These are phyloP conservation scores for Luvunga scandens DNA, from an alignment of 345 rosid species.

Conservation along the genomic window DNA sequence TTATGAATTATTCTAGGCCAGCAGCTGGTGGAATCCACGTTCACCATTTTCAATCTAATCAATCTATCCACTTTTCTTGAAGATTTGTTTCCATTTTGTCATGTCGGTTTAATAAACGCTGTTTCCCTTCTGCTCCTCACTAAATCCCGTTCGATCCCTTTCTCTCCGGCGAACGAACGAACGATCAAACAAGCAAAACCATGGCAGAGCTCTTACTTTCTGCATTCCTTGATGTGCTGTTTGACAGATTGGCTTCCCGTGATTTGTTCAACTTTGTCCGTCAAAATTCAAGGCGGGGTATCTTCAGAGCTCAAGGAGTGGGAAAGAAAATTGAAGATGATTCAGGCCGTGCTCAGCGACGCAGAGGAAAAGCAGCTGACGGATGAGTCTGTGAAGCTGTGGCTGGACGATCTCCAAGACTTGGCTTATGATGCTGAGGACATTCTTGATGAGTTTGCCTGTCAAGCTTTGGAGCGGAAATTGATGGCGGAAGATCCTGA, in stretches of 20 bases:
- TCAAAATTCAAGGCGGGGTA: neutral
- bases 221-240: neutral
- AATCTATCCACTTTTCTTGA: too few species aligned
- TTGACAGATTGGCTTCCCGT: neutral
- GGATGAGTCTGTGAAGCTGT: neutral
- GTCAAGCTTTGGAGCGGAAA: neutral
- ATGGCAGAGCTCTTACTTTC: neutral
- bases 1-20: too few species aligned
- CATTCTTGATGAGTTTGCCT: constrained; percentile 2
- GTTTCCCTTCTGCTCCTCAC: too few species aligned
- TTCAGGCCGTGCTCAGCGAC: neutral
- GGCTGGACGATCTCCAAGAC: constrained; percentile 1
- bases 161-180: too few species aligned
- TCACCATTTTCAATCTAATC: too few species aligned
- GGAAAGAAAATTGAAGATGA: neutral
- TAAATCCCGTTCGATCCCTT: too few species aligned
- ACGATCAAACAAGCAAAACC: neutral
- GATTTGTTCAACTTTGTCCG: neutral
- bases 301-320: neutral
- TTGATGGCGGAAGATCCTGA: neutral
- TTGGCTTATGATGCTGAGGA: constrained; percentile 7
- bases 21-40: too few species aligned
- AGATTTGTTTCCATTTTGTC: too few species aligned
- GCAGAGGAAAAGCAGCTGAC: neutral
- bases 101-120: too few species aligned